Evolutionary conservation across 2,329 filamentous ascomycete genomes (phyloP).

Genomic region (Xylariaceae sp.): DNA sequence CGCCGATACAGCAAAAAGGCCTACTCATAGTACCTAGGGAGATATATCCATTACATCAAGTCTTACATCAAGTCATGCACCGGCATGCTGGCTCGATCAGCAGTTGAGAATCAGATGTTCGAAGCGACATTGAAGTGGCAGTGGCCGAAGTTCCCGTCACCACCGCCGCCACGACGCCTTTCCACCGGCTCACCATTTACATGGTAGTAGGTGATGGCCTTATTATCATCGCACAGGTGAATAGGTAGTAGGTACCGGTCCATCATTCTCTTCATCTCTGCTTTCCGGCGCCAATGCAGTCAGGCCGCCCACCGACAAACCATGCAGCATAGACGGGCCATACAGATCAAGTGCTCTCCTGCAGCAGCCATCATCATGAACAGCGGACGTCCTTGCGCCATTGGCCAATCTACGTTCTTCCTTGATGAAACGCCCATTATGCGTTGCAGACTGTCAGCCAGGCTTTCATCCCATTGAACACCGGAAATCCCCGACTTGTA

Average conservation of each 20-base stretch:
- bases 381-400: constrained; percentile 6
- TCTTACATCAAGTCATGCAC: constrained; percentile 5
- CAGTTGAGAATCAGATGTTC: constrained; percentile 1
- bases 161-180: constrained; percentile 16
- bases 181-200: constrained; percentile 17
- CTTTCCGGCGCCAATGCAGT: constrained; percentile 17
- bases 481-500: constrained; percentile 14
- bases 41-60: no score
- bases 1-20: constrained; percentile 1
- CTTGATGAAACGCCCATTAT: constrained; percentile 15
- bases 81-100: constrained; percentile 10
- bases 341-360: constrained; percentile 19
- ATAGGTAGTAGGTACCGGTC: no score
- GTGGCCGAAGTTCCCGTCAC: constrained; percentile 19
- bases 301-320: neutral
- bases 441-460: constrained; percentile 17
- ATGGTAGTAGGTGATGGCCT: neutral
- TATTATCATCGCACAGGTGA: neutral
- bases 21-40: no score
- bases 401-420: constrained; percentile 21
- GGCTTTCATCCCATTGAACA: constrained; percentile 19
- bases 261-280: constrained; percentile 17
- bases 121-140: constrained; percentile 21
- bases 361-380: constrained; percentile 20
- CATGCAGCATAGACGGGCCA: constrained; percentile 4